These are phyloP conservation scores for Thielaviopsis musarum DNA, from an alignment of 2,329 filamentous ascomycete genomes.

Conservation along the genomic window DNA sequence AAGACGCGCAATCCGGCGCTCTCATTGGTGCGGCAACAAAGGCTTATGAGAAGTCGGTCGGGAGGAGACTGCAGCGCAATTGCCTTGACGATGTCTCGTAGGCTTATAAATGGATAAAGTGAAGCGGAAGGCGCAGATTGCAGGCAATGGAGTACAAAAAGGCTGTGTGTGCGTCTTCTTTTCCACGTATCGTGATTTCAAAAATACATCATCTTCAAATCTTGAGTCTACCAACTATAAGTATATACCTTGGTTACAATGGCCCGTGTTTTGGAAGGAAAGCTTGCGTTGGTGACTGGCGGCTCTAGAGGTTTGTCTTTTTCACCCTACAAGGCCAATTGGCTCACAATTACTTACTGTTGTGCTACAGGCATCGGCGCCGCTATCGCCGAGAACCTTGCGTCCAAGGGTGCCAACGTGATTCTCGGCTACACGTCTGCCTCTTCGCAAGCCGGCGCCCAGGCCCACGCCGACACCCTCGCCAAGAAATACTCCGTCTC, in stretches of 20 bases:
- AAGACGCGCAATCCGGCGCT: not conserved
- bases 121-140: not conserved
- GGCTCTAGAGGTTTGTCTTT: conserved; percentile 49
- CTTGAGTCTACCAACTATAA: no score
- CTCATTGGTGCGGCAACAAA: conserved; percentile 3
- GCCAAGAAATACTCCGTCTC: conserved; percentile 38
- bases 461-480: conserved; percentile 48
- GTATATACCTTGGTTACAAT: conserved; percentile 15
- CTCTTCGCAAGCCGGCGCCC: conserved; percentile 25
- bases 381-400: conserved; percentile 48
- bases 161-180: no score
- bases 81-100: no score
- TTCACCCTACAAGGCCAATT: not conserved
- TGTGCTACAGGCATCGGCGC: conserved; percentile 47
- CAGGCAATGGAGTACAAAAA: no score
- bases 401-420: conserved; percentile 51
- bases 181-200: conserved; percentile 1
- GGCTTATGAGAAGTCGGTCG: no score
- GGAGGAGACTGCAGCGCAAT: no score
- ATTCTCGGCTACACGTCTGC: conserved; percentile 51
- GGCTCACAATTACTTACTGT: not conserved
- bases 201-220: not conserved
- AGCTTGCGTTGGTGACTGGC: conserved; percentile 64
- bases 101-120: no score
- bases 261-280: conserved; percentile 44